These are phyloP conservation scores for Microsporum audouinii DNA, from an alignment of 2,329 filamentous ascomycete species.

Conservation along the genomic window DNA sequence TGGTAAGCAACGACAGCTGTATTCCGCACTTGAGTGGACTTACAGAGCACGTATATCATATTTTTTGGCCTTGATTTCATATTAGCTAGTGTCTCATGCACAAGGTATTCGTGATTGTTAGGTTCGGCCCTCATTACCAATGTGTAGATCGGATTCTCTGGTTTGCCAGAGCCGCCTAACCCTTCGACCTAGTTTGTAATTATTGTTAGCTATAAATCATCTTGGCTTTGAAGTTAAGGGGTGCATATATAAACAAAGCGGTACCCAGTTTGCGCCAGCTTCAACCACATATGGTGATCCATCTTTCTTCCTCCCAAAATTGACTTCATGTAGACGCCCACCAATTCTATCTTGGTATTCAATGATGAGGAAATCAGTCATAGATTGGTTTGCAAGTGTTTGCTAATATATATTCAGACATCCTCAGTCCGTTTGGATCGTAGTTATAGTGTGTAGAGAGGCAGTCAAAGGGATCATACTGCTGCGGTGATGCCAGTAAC, in stretches of 20 bases:
- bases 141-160: slow-evolving; percentile 53
- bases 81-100: background rate
- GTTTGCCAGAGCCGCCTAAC: background rate
- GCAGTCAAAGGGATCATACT: slow-evolving; percentile 19
- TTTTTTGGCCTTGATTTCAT: slow-evolving; percentile 39
- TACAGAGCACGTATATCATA: slow-evolving; percentile 28
- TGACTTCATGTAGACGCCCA: slow-evolving; percentile 48
- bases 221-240: background rate
- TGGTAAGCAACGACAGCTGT: slow-evolving; percentile 22
- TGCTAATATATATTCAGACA: slow-evolving; percentile 31
- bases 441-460: background rate
- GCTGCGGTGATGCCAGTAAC: slow-evolving; percentile 54
- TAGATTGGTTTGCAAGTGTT: slow-evolving; percentile 48
- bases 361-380: slow-evolving; percentile 54
- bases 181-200: background rate
- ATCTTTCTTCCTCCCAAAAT: slow-evolving; percentile 43
- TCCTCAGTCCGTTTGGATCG: background rate
- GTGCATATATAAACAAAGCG: background rate
- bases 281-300: slow-evolving; percentile 50
- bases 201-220: background rate
- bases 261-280: slow-evolving; percentile 56
- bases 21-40: background rate
- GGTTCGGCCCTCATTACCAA: slow-evolving; percentile 24
- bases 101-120: background rate
- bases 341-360: slow-evolving; percentile 54